A percentile compares a stretch with the other conserved stretches of the same genome.
Conservation (phyloP, 495 filamentous ascomycete species). For the Penicillium goetzii region DNA sequence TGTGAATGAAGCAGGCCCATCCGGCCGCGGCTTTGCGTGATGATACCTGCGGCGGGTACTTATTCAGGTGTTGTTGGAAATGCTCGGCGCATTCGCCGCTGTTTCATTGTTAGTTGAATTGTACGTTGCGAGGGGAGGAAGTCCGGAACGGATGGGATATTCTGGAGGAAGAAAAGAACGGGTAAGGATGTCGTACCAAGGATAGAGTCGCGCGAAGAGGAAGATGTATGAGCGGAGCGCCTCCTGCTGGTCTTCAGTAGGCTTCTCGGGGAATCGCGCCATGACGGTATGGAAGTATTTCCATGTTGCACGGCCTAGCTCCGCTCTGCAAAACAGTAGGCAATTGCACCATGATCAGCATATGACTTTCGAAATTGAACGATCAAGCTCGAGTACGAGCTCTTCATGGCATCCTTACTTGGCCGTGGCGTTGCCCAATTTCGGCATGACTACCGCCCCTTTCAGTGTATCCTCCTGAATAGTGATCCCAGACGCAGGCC, state of each 20-base stretch:
- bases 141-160: not conserved
- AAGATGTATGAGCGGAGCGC: conserved; percentile 85
- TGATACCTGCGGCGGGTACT: conserved; percentile 90
- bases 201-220: conserved; percentile 90
- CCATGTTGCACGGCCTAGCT: conserved; percentile 87
- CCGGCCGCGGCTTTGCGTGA: conserved; percentile 80
- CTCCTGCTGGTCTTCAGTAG: conserved; percentile 78
- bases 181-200: conserved; percentile 56
- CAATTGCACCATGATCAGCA: not conserved
- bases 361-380: not conserved
- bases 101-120: conserved; percentile 23
- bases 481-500: conserved; percentile 24
- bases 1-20: conserved; percentile 95
- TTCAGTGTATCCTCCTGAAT: conserved; percentile 57
- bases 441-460: conserved; percentile 83
- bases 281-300: conserved; percentile 95
- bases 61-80: conserved; percentile 78
- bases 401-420: conserved; percentile 46
- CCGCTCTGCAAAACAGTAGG: conserved; percentile 59
- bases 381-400: not conserved
- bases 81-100: conserved; percentile 94
- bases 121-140: not conserved
- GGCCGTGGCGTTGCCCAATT: conserved; percentile 87
- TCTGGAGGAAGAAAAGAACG: not conserved
- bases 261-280: conserved; percentile 87